Percentiles rank a stretch among this genome's conserved stretches.
phyloP scores from a whole-genome alignment of 164 flowering plant species.

The Vitis amurensis region DNA sequence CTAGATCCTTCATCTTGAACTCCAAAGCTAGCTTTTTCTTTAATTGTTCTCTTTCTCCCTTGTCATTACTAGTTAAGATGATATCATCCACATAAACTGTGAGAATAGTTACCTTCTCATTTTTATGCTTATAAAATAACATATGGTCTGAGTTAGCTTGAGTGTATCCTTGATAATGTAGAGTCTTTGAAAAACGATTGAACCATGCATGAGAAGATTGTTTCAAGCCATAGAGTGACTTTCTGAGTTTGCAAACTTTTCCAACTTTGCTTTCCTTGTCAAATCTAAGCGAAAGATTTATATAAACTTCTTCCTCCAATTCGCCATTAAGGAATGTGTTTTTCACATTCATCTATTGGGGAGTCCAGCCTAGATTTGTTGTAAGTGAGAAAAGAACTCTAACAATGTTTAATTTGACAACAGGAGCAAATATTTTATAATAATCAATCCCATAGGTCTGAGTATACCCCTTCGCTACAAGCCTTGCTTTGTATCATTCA shows the following conservation, averaged over 20 bases:
- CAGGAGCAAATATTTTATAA: too few species aligned
- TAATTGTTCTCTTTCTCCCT: background rate
- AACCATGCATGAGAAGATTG: background rate
- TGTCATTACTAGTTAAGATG: background rate
- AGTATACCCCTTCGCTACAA: too few species aligned
- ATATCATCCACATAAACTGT: background rate
- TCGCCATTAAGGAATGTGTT: background rate
- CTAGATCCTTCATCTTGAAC: background rate
- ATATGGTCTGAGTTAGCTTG: background rate
- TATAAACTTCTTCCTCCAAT: background rate
- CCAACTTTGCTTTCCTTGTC: too few species aligned
- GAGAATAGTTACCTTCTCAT: background rate
- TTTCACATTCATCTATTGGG: too few species aligned
- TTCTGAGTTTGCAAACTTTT: background rate
- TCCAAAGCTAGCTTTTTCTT: background rate
- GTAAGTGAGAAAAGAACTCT: too few species aligned
- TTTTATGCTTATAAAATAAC: background rate
- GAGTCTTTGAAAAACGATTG: too few species aligned
- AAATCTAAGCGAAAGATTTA: background rate
- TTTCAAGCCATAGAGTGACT: background rate
- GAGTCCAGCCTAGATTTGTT: too few species aligned
- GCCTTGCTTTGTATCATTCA: too few species aligned
- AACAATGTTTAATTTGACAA: too few species aligned
- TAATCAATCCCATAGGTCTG: too few species aligned
- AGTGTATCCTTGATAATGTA: background rate